phyloP scores from a whole-genome alignment of 805 yeast species.

The Lipomyces starkeyi region DNA sequence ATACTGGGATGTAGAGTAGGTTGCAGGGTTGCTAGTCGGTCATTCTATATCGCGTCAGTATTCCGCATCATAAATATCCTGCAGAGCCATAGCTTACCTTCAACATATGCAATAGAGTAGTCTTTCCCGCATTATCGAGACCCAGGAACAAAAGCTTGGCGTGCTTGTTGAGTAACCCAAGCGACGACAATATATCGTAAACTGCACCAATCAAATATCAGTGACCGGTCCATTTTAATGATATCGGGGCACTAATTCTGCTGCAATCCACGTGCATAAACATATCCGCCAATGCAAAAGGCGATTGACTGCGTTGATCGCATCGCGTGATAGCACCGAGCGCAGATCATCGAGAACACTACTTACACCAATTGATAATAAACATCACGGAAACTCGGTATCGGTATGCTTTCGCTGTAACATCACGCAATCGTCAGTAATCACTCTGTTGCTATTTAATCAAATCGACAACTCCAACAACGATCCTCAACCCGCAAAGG shows the following conservation, averaged over 20 bases:
- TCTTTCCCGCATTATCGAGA: conserved; percentile 97
- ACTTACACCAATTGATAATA: conserved; percentile 41
- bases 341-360: background rate
- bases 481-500: background rate
- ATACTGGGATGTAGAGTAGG: conserved; percentile 93
- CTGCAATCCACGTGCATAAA: background rate
- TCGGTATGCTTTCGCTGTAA: background rate
- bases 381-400: conserved; percentile 30
- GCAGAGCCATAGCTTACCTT: conserved; percentile 46
- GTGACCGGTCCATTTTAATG: background rate
- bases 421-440: background rate
- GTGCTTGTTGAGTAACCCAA: conserved; percentile 90
- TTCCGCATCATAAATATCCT: background rate
- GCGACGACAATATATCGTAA: conserved; percentile 76
- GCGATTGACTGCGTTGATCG: background rate
- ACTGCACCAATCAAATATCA: conserved; percentile 48
- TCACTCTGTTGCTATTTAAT: background rate
- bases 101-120: conserved; percentile 83
- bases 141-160: conserved; percentile 96
- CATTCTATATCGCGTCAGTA: conserved; percentile 59
- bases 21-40: conserved; percentile 95
- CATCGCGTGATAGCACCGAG: background rate
- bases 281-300: background rate
- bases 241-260: background rate
- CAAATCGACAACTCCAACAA: background rate